These are phyloP conservation scores for Hygrophorus pudorinus DNA, from an alignment of 768 basidiomycete species.

Conservation along the genomic window DNA sequence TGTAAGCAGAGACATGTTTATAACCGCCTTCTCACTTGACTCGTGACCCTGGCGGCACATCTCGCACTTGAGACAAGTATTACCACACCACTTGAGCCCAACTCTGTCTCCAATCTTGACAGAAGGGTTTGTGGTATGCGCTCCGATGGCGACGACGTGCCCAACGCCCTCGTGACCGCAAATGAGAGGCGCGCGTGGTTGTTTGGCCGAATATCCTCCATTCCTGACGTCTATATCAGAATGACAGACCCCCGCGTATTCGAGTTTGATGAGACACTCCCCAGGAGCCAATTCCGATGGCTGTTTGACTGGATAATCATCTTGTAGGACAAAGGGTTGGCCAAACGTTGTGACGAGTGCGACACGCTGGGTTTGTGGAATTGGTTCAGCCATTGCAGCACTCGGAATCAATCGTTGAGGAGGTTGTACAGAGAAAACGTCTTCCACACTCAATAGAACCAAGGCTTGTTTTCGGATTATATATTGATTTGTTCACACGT, in stretches of 20 bases:
- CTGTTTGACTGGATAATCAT: conserved; percentile 47
- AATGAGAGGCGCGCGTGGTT: conserved; percentile 42
- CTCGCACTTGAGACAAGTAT: conserved; percentile 37
- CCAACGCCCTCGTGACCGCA: conserved; percentile 82
- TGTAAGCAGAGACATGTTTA: neutral
- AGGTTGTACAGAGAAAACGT: no score
- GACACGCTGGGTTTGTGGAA: conserved; percentile 25
- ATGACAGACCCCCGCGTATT: conserved; percentile 57
- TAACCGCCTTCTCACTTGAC: conserved; percentile 14
- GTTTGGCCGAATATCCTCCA: conserved; percentile 54
- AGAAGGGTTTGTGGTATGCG: conserved; percentile 32
- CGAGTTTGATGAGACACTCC: conserved; percentile 63
- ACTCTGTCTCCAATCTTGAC: conserved; percentile 69
- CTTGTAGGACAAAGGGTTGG: conserved; percentile 21
- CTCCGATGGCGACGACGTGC: conserved; percentile 65
- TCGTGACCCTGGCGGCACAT: conserved; percentile 64
- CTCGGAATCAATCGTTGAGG: no score
- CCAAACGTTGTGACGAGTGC: conserved; percentile 24
- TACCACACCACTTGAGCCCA: conserved; percentile 64
- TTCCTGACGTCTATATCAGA: conserved; percentile 63
- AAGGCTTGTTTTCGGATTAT: no score
- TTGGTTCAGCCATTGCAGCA: no score
- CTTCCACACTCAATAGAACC: no score
- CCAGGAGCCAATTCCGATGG: conserved; percentile 46
- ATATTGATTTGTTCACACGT: no score